Percentiles rank a stretch among this genome's conserved stretches.
Conservation (phyloP, 257 asterid species). For the Linderniella brevidens region DNA sequence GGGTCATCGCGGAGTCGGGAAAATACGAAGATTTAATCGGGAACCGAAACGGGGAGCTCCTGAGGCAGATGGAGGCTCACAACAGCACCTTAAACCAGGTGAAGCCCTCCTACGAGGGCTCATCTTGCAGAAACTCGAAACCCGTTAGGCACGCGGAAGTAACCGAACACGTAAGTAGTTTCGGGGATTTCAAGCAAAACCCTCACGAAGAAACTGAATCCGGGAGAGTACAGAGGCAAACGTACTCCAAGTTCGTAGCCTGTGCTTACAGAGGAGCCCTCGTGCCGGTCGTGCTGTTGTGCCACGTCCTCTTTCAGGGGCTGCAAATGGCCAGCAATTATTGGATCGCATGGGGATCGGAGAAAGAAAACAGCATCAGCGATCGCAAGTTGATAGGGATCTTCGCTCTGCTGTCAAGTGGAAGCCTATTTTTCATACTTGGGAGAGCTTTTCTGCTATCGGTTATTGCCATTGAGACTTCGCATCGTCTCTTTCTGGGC, state of each 20-base stretch:
- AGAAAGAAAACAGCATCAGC: slow-evolving; percentile 24
- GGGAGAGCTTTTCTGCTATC: slow-evolving; percentile 66
- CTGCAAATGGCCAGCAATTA: slow-evolving; percentile 76
- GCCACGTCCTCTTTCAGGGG: slow-evolving; percentile 62
- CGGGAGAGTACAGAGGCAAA: slow-evolving; percentile 70
- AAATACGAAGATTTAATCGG: slow-evolving; percentile 44
- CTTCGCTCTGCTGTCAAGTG: slow-evolving; percentile 59
- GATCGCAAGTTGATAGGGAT: slow-evolving; percentile 30
- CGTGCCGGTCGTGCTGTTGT: slow-evolving; percentile 49
- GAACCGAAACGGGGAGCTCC: slow-evolving; percentile 43
- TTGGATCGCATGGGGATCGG: slow-evolving; percentile 88
- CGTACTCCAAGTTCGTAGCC: slow-evolving; percentile 49
- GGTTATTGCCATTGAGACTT: slow-evolving; percentile 58
- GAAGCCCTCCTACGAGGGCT: too few relatives aligned
- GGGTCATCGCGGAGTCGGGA: slow-evolving; percentile 57
- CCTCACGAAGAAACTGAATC: slow-evolving; percentile 37
- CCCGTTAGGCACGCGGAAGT: too few relatives aligned
- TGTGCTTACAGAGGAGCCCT: slow-evolving; percentile 71
- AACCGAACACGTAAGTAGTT: too few relatives aligned
- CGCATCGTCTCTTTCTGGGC: slow-evolving; percentile 43
- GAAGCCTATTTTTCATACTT: slow-evolving; percentile 57
- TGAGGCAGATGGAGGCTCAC: slow-evolving; percentile 53
- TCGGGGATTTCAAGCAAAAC: slow-evolving; percentile 14
- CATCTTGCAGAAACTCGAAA: too few relatives aligned
- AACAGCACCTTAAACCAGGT: slow-evolving; percentile 39